phyloP scores from a whole-genome alignment of 768 basidiomycete species.

The Tricholoma terreum region DNA sequence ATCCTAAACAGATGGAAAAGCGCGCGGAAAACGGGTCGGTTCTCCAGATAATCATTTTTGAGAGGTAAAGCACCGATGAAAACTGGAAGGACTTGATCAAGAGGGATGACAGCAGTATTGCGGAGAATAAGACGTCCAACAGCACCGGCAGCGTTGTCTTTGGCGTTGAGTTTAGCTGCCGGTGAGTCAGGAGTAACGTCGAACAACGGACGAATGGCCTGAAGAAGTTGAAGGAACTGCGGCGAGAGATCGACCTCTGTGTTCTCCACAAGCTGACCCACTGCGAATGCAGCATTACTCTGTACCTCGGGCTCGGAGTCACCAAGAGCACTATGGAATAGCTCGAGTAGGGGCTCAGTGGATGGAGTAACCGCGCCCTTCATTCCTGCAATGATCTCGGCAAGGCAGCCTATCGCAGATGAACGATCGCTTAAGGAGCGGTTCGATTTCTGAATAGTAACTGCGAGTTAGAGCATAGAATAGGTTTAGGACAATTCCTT shows the following conservation, averaged over 20 bases:
- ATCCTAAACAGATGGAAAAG: constrained; percentile 84
- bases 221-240: constrained; percentile 78
- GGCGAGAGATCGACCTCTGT: constrained; percentile 75
- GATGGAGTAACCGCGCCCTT: constrained; percentile 81
- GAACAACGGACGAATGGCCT: constrained; percentile 81
- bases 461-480: background rate
- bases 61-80: constrained; percentile 82
- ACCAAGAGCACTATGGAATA: constrained; percentile 79
- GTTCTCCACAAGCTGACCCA: constrained; percentile 88
- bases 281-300: constrained; percentile 94
- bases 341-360: constrained; percentile 76
- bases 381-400: constrained; percentile 93
- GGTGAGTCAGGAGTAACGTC: constrained; percentile 58
- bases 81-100: constrained; percentile 87
- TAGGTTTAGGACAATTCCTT: constrained; percentile 28
- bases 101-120: constrained; percentile 75
- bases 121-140: constrained; percentile 84
- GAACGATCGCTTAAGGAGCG: constrained; percentile 90
- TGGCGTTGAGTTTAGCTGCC: constrained; percentile 73
- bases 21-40: constrained; percentile 83
- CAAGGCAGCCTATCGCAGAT: constrained; percentile 88
- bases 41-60: constrained; percentile 86
- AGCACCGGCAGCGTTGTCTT: constrained; percentile 96
- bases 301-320: constrained; percentile 91
- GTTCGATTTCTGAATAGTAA: constrained; percentile 62